These are phyloP conservation scores for Sclerotiophoma versabilis DNA, from an alignment of 2,329 filamentous ascomycete species.

Conservation along the genomic window DNA sequence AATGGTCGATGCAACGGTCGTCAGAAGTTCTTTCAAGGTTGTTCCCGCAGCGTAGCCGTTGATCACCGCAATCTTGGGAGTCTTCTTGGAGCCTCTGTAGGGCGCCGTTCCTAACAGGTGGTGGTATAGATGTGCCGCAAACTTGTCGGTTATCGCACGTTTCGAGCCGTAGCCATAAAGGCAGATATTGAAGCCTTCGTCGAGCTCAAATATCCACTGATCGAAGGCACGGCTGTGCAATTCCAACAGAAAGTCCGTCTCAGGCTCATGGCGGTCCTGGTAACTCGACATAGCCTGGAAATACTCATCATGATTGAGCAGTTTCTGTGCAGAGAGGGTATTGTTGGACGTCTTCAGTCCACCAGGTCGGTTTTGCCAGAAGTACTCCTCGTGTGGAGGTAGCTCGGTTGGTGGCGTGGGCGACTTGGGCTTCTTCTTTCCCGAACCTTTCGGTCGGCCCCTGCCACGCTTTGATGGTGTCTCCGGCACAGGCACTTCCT, in stretches of 20 bases:
- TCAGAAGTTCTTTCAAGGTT: slow-evolving; percentile 73
- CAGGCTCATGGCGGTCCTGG: slow-evolving; percentile 71
- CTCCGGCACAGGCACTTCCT: slow-evolving; percentile 53
- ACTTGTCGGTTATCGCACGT: slow-evolving; percentile 73
- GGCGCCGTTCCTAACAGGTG: slow-evolving; percentile 39
- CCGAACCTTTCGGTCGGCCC: slow-evolving; percentile 48
- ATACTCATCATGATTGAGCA: slow-evolving; percentile 92
- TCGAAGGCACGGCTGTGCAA: slow-evolving; percentile 83
- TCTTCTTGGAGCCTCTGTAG: slow-evolving; percentile 42
- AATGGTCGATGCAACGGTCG: slow-evolving; percentile 71
- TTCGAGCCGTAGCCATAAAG: slow-evolving; percentile 95
- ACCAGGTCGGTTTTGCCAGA: slow-evolving; percentile 87
- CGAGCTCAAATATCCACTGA: slow-evolving; percentile 91
- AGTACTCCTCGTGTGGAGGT: slow-evolving; percentile 89
- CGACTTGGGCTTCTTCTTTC: slow-evolving; percentile 64
- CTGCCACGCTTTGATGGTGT: slow-evolving; percentile 63
- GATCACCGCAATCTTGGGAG: slow-evolving; percentile 75
- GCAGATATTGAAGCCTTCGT: slow-evolving; percentile 85
- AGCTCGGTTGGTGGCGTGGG: slow-evolving; percentile 83
- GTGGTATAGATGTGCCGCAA: slow-evolving; percentile 74
- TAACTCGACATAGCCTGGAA: slow-evolving; percentile 72
- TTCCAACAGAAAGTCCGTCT: slow-evolving; percentile 74
- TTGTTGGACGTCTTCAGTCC: slow-evolving; percentile 86
- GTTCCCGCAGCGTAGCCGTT: slow-evolving; percentile 81
- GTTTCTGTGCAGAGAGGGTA: slow-evolving; percentile 73